A percentile compares a stretch with the other conserved stretches of the same genome.
These are phyloP conservation scores for Penicillium janthinellum DNA, from an alignment of 2,329 filamentous ascomycete genomes.

Conservation along the genomic window DNA sequence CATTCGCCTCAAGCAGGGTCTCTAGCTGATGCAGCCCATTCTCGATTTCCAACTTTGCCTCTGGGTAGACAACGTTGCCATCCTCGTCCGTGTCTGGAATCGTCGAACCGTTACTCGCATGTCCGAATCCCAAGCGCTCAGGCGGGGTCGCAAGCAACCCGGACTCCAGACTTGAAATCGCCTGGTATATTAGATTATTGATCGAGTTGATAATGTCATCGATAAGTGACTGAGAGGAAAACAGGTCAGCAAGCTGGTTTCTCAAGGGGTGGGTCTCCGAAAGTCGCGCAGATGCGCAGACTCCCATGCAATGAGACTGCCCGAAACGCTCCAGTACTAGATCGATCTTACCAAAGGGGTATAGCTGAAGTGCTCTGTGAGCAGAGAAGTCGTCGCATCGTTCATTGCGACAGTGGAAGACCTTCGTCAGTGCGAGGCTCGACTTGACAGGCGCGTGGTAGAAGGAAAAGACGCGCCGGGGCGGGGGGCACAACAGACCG, in stretches of 20 bases:
- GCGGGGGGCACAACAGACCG: constrained; percentile 20
- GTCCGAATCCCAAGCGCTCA: constrained; percentile 75
- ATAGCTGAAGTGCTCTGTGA: constrained; percentile 95
- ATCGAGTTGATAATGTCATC: constrained; percentile 98
- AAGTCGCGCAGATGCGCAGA: constrained; percentile 4
- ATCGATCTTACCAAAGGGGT: constrained; percentile 74
- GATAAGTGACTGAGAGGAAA: constrained; percentile 70
- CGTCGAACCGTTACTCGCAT: constrained; percentile 49
- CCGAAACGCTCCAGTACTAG: not conserved
- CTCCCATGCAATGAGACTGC: not conserved
- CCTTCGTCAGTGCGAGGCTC: constrained; percentile 7
- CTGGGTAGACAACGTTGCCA: constrained; percentile 49
- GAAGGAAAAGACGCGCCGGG: constrained; percentile 22
- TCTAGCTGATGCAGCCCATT: constrained; percentile 84
- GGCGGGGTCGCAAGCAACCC: constrained; percentile 76
- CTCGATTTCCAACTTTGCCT: constrained; percentile 74
- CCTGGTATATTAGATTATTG: constrained; percentile 89
- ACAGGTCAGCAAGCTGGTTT: constrained; percentile 19
- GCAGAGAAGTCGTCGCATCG: constrained; percentile 59
- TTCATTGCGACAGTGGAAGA: constrained; percentile 39
- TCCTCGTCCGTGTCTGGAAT: constrained; percentile 52
- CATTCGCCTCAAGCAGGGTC: constrained; percentile 76
- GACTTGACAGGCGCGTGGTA: constrained; percentile 19
- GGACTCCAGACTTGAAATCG: constrained; percentile 82
- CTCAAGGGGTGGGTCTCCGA: constrained; percentile 11